Evolutionary conservation across 805 yeast genomes (phyloP), one percentile per base, ranked within the genome.

Genomic region (Candida pini): DNA sequence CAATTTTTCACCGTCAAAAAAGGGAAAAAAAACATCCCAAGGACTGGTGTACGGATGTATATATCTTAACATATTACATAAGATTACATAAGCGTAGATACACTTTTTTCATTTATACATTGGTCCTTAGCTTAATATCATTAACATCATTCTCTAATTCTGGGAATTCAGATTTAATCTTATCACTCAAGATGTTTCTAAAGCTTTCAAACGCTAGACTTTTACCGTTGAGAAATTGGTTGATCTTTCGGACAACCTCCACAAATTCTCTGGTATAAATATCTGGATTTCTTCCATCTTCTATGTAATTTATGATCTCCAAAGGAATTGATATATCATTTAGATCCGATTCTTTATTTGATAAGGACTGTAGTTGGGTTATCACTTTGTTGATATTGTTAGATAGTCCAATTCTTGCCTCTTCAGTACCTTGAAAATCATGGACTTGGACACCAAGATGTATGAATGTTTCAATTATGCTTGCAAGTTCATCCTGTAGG

Each of bases 211-310:
- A 52, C 3, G 88, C 96, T 28, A 63, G 51, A 73, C 85, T 76
- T 56, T 86, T 86, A 4, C 96, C 97, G 51, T 87, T 74, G 35
- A 92, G 68, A 45, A 81, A 77, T 51, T 94, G 96, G 53, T 92
- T 92, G 29, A 88, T 78, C 48, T 86, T 80, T 26, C 88, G 79
- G n/a, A 92, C 82, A 23, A 90, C 85, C 55, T 92, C 98, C 12
- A 90, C 86, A 61, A 92, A 92, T 62, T 92, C 98, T 55, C 98
- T 73, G 1, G 97, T 88, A 59, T 92, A 92, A 26, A 92, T 88
- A 54, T 92, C 97, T 0, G 98, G 97, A 54, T 92, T 92, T 47
- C 98, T 69, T 2, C 98, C 98, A 51, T 87, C 95, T 53, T 92
- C 97, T 25, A 92, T 86, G 53, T 92, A 92, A 43, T 82, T 80